Base-by-base conservation (phyloP, 2,329 filamentous ascomycete species). In the Ophiocordyceps camponoti-saundersi region DNA sequence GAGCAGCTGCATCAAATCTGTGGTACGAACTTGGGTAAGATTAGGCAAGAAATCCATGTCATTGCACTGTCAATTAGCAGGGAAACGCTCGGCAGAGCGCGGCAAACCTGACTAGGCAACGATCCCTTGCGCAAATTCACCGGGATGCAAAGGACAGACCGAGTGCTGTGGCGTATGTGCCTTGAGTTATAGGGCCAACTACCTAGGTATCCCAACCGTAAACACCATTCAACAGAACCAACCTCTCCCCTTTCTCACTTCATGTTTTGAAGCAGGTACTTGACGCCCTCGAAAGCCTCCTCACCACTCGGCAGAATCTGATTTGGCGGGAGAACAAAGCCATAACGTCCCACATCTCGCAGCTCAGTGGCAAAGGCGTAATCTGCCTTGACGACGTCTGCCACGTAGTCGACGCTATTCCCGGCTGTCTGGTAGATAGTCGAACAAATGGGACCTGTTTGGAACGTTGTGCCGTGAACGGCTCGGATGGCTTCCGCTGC, bases 381-480 rank as follows among this genome's bases (percentile, higher is more conserved):
- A 47, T 67, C 65, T 2, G 69, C 63, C 36, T 60, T 57, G 44
- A 63, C 58, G 4, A 69, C 61, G 44, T 69, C 69, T 20, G 57
- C 56, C 43, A 63, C 62, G 48, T 68, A 72, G 56, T 74, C 71
- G 21, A 68, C 65, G 43, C 63, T 67, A 47, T 57, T 64, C 21
- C 68, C 69, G 0, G 64, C 62, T 0, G 75, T 72, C 51, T 73
- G 67, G 59, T 82, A 82, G 52, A 82, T 77, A 29, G 75, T 80
- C 41, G 61, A 61, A 59, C 79, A 82, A 50, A 77, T 72, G 2
- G 75, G 70, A 0, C 73, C 71, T 43, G 70, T 65, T 15, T 56
- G 46, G 53, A 66, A 71, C 3, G 48, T 47, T 11, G 59, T 58
- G 21, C 67, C 67, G 47, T 69, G 61, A 16, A 68, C 60, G 1